phyloP scores from a whole-genome alignment of 176 grass and related monocot genomes.

The Urochloa ruziziensis region DNA sequence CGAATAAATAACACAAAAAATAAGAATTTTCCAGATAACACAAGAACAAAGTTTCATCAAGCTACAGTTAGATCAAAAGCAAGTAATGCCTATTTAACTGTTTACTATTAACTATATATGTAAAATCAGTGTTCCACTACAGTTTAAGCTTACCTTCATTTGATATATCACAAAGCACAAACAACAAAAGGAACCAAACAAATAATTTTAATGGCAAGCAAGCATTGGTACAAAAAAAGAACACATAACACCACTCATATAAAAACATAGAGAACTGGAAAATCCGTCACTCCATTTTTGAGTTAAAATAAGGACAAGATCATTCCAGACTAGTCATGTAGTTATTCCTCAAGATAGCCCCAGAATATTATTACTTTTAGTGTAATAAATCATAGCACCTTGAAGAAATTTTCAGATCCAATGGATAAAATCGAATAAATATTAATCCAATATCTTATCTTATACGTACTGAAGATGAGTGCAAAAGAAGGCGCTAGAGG shows the following conservation, averaged over 20 bases:
- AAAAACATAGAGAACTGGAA: neutral
- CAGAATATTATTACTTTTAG: neutral
- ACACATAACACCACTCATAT: neutral
- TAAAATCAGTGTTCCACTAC: neutral
- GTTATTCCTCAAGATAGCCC: neutral
- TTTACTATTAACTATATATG: neutral
- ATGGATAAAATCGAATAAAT: neutral
- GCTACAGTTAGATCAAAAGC: neutral
- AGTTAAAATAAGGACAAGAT: neutral
- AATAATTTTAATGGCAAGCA: neutral
- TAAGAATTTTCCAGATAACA: neutral
- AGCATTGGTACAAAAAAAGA: neutral
- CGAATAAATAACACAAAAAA: neutral
- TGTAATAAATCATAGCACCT: neutral
- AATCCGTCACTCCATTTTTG: neutral
- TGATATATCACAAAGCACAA: neutral
- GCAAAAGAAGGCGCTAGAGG: neutral
- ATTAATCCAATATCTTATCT: neutral
- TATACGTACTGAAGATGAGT: neutral
- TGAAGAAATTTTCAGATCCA: neutral
- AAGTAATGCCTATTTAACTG: neutral
- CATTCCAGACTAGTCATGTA: neutral
- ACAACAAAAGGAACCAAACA: neutral
- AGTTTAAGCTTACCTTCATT: neutral
- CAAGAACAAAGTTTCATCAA: slow-evolving; percentile 1